These are phyloP conservation scores for Kwoniella europaea DNA, from an alignment of 768 basidiomycete genomes.

Conservation along the genomic window DNA sequence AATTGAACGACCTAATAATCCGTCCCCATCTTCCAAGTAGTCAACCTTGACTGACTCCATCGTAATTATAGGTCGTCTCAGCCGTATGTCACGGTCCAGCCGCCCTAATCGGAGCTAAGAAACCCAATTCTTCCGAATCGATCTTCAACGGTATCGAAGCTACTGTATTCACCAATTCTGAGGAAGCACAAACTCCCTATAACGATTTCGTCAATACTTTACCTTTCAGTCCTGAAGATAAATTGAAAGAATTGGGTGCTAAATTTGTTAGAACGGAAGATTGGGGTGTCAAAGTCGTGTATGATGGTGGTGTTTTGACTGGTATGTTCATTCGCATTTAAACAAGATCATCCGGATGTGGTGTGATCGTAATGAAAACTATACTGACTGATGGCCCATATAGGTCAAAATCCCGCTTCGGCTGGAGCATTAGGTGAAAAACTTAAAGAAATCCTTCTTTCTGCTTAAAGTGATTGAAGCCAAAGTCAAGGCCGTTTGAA, in stretches of 20 bases:
- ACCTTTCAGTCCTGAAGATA: constrained; percentile 67
- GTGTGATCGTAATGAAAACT: neutral
- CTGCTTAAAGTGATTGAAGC: constrained; percentile 9
- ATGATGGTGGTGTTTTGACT: constrained; percentile 40
- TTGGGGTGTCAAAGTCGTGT: constrained; percentile 64
- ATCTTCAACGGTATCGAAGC: constrained; percentile 67
- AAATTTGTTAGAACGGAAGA: constrained; percentile 67
- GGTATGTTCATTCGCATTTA: constrained; percentile 51
- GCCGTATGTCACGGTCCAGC: constrained; percentile 84
- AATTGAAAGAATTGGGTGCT: constrained; percentile 41
- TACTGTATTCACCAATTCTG: constrained; percentile 75
- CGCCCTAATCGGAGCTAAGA: constrained; percentile 66
- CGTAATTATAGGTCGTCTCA: constrained; percentile 60
- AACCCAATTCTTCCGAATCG: constrained; percentile 66
- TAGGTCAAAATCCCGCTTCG: constrained; percentile 77
- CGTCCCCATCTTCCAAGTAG: neutral
- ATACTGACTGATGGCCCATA: constrained; percentile 61
- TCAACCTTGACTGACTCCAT: neutral
- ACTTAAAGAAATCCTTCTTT: constrained; percentile 64
- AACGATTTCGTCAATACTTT: constrained; percentile 59
- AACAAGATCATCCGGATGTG: neutral
- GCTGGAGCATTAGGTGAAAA: constrained; percentile 67
- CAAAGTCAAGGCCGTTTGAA: neutral
- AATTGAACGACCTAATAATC: neutral
- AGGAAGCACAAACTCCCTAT: constrained; percentile 66